phyloP scores from a whole-genome alignment of 257 asterid species.

The Solanum arcanum region DNA sequence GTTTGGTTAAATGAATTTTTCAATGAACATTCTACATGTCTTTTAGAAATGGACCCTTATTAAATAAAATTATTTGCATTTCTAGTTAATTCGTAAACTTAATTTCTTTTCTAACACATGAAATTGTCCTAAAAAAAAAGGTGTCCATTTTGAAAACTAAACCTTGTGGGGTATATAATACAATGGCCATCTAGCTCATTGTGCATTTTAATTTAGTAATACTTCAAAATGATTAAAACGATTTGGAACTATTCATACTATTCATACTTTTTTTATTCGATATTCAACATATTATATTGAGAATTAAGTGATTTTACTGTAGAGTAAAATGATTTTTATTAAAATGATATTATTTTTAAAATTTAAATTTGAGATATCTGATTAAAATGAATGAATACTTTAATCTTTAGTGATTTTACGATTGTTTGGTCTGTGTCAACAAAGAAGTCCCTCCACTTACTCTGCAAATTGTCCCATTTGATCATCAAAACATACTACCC shows the following conservation, averaged over 20 bases:
- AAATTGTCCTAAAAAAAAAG: not conserved
- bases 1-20: not conserved
- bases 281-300: not conserved
- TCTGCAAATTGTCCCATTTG: not conserved
- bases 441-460: not conserved
- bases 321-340: not conserved
- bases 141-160: not conserved
- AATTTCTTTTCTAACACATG: not conserved
- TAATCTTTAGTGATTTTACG: not conserved
- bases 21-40: not conserved
- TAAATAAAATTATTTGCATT: not conserved
- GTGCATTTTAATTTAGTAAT: not conserved
- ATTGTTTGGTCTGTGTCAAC: not conserved
- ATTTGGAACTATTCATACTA: not conserved
- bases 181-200: not conserved
- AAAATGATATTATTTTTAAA: not conserved
- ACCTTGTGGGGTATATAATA: not conserved
- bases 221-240: not conserved
- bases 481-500: not conserved
- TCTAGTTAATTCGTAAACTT: not conserved
- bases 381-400: accelerated
- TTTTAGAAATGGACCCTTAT: not conserved
- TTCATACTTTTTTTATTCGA: no score
- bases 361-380: accelerated
- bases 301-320: not conserved